Percentiles rank a stretch among this genome's conserved stretches.
Conservation (phyloP, 225 moss, liverwort and hornwort genomes). For the Straminergon stramineum region DNA sequence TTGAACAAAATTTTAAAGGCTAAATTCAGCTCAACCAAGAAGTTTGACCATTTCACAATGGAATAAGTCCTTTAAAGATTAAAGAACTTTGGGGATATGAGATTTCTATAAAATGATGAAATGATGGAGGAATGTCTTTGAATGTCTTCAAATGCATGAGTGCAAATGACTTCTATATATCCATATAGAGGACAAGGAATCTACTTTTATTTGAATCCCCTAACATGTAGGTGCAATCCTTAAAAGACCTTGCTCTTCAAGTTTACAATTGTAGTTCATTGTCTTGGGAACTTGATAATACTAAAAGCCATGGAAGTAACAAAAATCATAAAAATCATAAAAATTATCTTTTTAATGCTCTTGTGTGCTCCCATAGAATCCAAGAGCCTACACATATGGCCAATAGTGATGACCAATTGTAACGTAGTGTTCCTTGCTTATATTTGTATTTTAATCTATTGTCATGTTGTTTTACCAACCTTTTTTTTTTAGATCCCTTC, state of each 20-base stretch:
- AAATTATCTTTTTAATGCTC: background rate
- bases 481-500: background rate
- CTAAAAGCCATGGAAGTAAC: background rate
- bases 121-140: background rate
- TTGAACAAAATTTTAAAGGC: too few relatives aligned
- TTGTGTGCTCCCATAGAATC: fast-evolving
- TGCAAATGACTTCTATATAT: too few relatives aligned
- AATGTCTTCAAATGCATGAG: background rate
- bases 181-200: background rate
- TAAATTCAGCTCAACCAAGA: too few relatives aligned
- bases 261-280: background rate
- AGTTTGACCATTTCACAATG: too few relatives aligned
- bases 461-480: background rate
- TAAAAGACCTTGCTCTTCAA: background rate
- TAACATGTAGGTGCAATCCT: background rate
- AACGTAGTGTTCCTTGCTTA: fast-evolving
- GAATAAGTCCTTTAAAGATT: too few relatives aligned
- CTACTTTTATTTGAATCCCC: background rate
- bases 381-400: background rate
- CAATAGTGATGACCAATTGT: background rate
- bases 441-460: background rate
- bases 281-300: background rate
- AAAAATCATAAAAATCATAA: background rate
- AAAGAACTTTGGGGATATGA: background rate
- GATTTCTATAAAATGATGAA: background rate